A percentile compares a stretch with the other conserved stretches of the same genome.
Evolutionary conservation across 768 basidiomycete species (phyloP).

Genomic region (Leccinum disarticulatum): DNA sequence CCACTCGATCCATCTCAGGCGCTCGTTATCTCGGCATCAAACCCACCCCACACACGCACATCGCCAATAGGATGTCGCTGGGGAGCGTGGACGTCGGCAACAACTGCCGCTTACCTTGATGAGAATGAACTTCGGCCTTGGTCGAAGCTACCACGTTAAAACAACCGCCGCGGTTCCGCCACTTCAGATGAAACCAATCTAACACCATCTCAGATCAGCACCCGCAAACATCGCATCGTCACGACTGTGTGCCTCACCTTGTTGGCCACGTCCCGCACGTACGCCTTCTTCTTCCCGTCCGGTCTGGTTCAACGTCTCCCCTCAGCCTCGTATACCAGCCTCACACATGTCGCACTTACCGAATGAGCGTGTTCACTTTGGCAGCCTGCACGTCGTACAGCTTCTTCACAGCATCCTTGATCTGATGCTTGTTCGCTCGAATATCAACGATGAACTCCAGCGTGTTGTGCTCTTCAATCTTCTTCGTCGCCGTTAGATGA

Average conservation of each 20-base stretch:
- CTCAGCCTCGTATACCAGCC: conserved; percentile 2
- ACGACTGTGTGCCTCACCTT: conserved; percentile 57
- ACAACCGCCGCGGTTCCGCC: not conserved
- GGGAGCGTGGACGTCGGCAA: not conserved
- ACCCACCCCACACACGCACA: not conserved
- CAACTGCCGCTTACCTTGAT: conserved; percentile 29
- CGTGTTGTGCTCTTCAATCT: conserved; percentile 99
- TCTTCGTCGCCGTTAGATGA: conserved; percentile 82
- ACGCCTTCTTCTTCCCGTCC: conserved; percentile 99
- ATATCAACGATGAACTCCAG: conserved; percentile 97
- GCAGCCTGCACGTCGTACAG: conserved; percentile 95
- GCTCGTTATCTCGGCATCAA: not conserved
- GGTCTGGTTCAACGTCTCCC: conserved; percentile 51
- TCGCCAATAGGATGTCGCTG: not conserved
- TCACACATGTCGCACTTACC: conserved; percentile 50
- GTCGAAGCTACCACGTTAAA: conserved; percentile 10
- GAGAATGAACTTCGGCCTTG: conserved; percentile 24
- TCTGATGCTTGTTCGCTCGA: conserved; percentile 96
- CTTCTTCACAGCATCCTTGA: conserved; percentile 99
- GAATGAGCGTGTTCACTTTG: conserved; percentile 97
- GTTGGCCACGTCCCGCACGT: conserved; percentile 97
- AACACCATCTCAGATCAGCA: conserved; percentile 1
- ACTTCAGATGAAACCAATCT: conserved; percentile 90
- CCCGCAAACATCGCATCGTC: not conserved
- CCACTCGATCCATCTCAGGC: conserved; percentile 22